Conservation (phyloP, 768 basidiomycete species). For the Lentinula edodes region DNA sequence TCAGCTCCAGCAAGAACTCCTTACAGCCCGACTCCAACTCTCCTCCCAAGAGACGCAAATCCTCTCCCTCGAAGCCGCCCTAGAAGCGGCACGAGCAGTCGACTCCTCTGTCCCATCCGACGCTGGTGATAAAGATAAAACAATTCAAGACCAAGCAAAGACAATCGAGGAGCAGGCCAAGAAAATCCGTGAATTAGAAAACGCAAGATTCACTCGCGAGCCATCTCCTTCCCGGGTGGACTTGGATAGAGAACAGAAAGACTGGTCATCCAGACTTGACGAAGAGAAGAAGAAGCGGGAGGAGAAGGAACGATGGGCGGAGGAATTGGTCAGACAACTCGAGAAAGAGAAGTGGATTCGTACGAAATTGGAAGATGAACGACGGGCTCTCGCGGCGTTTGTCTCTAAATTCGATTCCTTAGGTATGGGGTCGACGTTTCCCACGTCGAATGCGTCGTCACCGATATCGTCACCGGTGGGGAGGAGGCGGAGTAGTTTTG, state of each 20-base stretch:
- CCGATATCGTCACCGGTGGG: constrained; percentile 38
- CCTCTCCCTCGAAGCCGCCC: constrained; percentile 72
- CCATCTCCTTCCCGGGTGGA: constrained; percentile 49
- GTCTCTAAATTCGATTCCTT: constrained; percentile 79
- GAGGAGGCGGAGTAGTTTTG: background rate
- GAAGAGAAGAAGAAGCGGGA: constrained; percentile 53
- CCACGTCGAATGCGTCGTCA: constrained; percentile 35
- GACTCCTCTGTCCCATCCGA: constrained; percentile 38
- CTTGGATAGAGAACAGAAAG: constrained; percentile 75
- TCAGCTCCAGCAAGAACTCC: constrained; percentile 84
- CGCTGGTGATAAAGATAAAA: constrained; percentile 30
- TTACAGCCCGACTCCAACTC: constrained; percentile 69
- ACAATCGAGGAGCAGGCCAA: constrained; percentile 67
- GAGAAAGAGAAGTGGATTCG: constrained; percentile 76
- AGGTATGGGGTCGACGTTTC: constrained; percentile 38
- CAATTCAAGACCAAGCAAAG: constrained; percentile 54
- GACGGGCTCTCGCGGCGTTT: constrained; percentile 72
- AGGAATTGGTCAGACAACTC: constrained; percentile 66
- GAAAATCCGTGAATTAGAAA: constrained; percentile 75
- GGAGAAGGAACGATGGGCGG: constrained; percentile 70
- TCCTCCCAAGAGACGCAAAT: constrained; percentile 82
- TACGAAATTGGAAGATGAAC: constrained; percentile 68
- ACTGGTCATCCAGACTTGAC: constrained; percentile 34
- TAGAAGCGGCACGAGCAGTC: constrained; percentile 38
- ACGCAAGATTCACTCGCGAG: constrained; percentile 15